These are phyloP conservation scores for Cordia subcordata DNA, from an alignment of 257 asterid species.

Conservation along the genomic window DNA sequence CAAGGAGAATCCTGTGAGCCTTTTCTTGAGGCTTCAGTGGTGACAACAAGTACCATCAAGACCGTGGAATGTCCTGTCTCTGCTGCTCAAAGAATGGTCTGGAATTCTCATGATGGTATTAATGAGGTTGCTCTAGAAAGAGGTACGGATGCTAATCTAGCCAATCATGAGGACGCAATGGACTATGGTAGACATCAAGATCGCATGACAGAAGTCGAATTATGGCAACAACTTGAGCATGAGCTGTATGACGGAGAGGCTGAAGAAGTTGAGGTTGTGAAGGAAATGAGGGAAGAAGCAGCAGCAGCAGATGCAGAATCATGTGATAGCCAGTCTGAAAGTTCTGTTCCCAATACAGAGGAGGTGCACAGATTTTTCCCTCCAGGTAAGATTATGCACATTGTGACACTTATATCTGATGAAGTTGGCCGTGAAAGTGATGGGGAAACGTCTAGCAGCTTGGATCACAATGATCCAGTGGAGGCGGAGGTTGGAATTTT, in stretches of 20 bases:
- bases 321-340: constrained; percentile 37
- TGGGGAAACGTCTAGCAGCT: constrained; percentile 22
- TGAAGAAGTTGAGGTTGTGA: constrained; percentile 45
- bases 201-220: constrained; percentile 78
- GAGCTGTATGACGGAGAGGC: constrained; percentile 62
- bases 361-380: constrained; percentile 94
- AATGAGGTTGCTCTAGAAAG: constrained; percentile 26
- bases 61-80: constrained; percentile 44
- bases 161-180: constrained; percentile 37
- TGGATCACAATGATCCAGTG: constrained; percentile 23
- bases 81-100: constrained; percentile 32
- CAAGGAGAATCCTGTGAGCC: constrained; percentile 43
- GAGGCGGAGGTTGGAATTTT: constrained; percentile 58
- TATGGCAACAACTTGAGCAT: constrained; percentile 93
- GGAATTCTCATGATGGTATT: constrained; percentile 23
- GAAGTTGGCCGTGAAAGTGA: constrained; percentile 31
- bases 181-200: constrained; percentile 48
- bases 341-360: constrained; percentile 51
- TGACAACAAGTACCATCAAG: constrained; percentile 24
- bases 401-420: constrained; percentile 55
- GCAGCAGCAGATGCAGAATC: constrained; percentile 67
- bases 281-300: constrained; percentile 81
- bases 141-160: constrained; percentile 18
- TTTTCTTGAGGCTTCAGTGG: constrained; percentile 38
- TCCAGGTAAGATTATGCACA: constrained; percentile 83